Evolutionary conservation across 306 rosid genomes (phyloP).

Genomic region (Dalbergia oliveri): DNA sequence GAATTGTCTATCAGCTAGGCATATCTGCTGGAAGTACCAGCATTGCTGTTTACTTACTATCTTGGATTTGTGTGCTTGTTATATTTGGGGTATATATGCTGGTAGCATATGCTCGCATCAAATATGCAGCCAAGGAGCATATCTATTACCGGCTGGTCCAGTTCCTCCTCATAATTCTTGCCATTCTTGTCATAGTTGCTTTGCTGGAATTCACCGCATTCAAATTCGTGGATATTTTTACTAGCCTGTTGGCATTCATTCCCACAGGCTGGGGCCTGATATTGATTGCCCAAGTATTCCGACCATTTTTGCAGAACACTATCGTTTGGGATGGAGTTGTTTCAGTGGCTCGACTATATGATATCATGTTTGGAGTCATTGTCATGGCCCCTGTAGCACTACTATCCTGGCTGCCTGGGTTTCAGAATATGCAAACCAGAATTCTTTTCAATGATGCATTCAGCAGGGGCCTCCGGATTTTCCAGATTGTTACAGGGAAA

Average conservation of each 20-base stretch:
- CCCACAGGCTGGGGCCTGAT: slow-evolving; percentile 67
- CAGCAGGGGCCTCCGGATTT: slow-evolving; percentile 65
- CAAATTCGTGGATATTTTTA: slow-evolving; percentile 54
- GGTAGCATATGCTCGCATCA: slow-evolving; percentile 55
- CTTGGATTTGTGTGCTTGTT: slow-evolving; percentile 56
- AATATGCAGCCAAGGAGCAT: slow-evolving; percentile 57
- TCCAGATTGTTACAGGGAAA: slow-evolving; percentile 63
- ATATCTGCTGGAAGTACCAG: slow-evolving; percentile 50
- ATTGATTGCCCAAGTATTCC: slow-evolving; percentile 59
- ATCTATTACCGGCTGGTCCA: slow-evolving; percentile 62
- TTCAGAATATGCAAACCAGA: slow-evolving; percentile 64
- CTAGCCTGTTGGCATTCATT: slow-evolving; percentile 61
- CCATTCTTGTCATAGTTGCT: slow-evolving; percentile 52
- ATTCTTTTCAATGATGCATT: slow-evolving; percentile 64
- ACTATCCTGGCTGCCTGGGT: slow-evolving; percentile 63
- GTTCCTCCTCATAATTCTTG: slow-evolving; percentile 57
- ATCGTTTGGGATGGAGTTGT: slow-evolving; percentile 60
- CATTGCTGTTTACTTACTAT: slow-evolving; percentile 57
- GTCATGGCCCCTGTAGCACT: slow-evolving; percentile 60
- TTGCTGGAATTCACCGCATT: slow-evolving; percentile 56
- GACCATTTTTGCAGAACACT: slow-evolving; percentile 52
- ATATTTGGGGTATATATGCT: slow-evolving; percentile 50
- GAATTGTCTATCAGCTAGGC: slow-evolving; percentile 64
- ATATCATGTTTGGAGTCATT: slow-evolving; percentile 56
- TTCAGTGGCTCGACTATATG: slow-evolving; percentile 60